phyloP scores from a whole-genome alignment of 192 early-diverging fungal species.

The Globomyces pollinis-pini region DNA sequence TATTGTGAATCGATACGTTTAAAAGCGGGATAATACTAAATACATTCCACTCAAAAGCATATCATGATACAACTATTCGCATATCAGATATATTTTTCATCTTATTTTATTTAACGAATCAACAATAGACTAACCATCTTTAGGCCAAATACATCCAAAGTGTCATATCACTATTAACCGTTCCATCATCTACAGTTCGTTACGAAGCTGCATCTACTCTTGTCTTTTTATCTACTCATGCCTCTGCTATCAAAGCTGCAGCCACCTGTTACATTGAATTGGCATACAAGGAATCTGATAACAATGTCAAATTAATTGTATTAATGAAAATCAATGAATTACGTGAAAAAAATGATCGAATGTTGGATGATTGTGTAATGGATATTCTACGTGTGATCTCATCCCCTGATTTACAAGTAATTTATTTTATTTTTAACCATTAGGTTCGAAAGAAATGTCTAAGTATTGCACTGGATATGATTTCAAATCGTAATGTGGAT shows the following conservation, averaged over 20 bases:
- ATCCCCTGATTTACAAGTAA: slow-evolving; percentile 91
- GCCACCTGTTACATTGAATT: slow-evolving; percentile 87
- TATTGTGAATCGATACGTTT: too few species aligned
- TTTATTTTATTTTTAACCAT: too few species aligned
- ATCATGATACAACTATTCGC: too few species aligned
- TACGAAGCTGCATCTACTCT: slow-evolving; percentile 96
- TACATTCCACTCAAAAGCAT: not conserved
- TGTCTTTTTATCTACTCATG: slow-evolving; percentile 76
- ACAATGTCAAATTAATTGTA: slow-evolving; percentile 97
- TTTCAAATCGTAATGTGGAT: slow-evolving; percentile 81
- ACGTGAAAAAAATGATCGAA: slow-evolving; percentile 77
- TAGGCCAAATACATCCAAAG: slow-evolving; percentile 89
- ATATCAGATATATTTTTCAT: too few species aligned
- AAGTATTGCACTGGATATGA: slow-evolving; percentile 84
- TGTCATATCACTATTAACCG: slow-evolving; percentile 76
- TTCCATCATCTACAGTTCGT: slow-evolving; percentile 81
- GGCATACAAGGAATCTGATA: slow-evolving; percentile 88
- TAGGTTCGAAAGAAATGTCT: slow-evolving; percentile 86
- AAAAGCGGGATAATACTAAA: not conserved
- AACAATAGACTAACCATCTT: too few species aligned
- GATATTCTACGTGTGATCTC: slow-evolving; percentile 87
- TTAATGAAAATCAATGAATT: slow-evolving; percentile 84
- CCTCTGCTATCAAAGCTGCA: slow-evolving; percentile 86
- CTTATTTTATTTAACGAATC: too few species aligned
- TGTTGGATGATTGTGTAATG: slow-evolving; percentile 91